Base-by-base conservation (phyloP, 2,329 filamentous ascomycete species). In the Orbilia blumenaviensis region DNA sequence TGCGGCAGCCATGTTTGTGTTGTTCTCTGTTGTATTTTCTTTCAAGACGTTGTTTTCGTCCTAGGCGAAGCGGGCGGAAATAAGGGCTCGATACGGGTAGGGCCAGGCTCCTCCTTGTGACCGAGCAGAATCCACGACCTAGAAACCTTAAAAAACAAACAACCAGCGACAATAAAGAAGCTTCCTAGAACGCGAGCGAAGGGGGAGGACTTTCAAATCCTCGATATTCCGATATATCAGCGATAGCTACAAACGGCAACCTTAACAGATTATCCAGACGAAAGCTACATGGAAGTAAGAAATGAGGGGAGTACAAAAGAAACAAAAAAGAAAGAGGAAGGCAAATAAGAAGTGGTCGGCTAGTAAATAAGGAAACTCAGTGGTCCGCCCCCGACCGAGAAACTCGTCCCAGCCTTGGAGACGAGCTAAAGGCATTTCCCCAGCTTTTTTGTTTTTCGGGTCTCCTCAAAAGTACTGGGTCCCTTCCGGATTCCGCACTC, bases 301-400 rank as follows among this genome's bases (percentile, higher is more conserved):
- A 34, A 36, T n/a, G 25, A 67, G 23, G 18, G 27, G 36, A 34
- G 25, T n/a, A 23, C 50, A 48, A 54, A 52, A 21, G 23, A 44
- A 38, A 10, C 32, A 18, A 29, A 21, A 18, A 44, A 38, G 29
- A 44, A 18, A 29, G 38, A 14, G 25, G 38, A 32, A 61, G 29
- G 23, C 21, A 62, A 34, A 41, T 16, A 5, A 41, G 34, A 36
- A 46, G 46, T 29, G 52, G 66, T 36, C 36, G 29, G 66, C 32
- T 48, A 25, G 66, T 71, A 62, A 71, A 63, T 71, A 71, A 71
- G 56, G 44, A 71, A 50, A 27, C 21, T 41, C 32, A 62, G 12
- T 34, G 38, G 60, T 46, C 61, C 54, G 32, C 54, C 66, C 44
- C n/a, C n/a, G n/a, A n/a, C n/a, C n/a, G n/a, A n/a, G 44, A 54